These are phyloP conservation scores for Haberlea rhodopensis DNA, from an alignment of 257 asterid species.

Conservation along the genomic window DNA sequence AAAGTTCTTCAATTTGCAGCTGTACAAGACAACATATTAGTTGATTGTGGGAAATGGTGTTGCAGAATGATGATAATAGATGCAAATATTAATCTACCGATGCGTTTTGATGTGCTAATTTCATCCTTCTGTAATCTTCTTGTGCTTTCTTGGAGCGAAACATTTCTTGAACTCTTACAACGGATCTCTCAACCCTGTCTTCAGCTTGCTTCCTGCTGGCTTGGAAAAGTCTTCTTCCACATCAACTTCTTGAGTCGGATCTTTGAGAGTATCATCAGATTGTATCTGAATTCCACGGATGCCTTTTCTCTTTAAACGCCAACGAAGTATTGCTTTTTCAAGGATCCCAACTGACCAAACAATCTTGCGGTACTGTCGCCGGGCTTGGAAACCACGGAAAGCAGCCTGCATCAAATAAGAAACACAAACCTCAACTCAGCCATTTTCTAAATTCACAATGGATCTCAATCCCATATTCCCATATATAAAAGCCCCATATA, in stretches of 20 bases:
- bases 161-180: slow-evolving; percentile 88
- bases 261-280: slow-evolving; percentile 27
- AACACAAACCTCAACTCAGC: not conserved
- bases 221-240: slow-evolving; percentile 82
- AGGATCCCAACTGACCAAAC: slow-evolving; percentile 92
- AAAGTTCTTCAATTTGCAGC: slow-evolving; percentile 58
- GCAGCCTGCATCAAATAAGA: slow-evolving; percentile 51
- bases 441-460: not conserved
- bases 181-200: slow-evolving; percentile 94
- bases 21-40: slow-evolving; percentile 31
- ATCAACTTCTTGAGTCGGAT: slow-evolving; percentile 45
- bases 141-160: slow-evolving; percentile 93
- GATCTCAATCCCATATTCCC: not conserved
- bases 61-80: not conserved
- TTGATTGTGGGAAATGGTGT: not conserved
- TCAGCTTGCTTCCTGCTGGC: slow-evolving; percentile 97
- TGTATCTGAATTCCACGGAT: slow-evolving; percentile 79
- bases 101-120: slow-evolving; percentile 59
- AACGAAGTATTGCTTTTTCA: slow-evolving; percentile 85
- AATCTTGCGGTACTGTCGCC: slow-evolving; percentile 75
- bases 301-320: slow-evolving; percentile 96
- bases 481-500: not conserved
- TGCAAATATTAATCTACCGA: slow-evolving; percentile 35
- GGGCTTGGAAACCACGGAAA: slow-evolving; percentile 80
- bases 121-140: slow-evolving; percentile 91